Evolutionary conservation across 2,329 filamentous ascomycete genomes (phyloP).

Genomic region (Aspergillus niger): DNA sequence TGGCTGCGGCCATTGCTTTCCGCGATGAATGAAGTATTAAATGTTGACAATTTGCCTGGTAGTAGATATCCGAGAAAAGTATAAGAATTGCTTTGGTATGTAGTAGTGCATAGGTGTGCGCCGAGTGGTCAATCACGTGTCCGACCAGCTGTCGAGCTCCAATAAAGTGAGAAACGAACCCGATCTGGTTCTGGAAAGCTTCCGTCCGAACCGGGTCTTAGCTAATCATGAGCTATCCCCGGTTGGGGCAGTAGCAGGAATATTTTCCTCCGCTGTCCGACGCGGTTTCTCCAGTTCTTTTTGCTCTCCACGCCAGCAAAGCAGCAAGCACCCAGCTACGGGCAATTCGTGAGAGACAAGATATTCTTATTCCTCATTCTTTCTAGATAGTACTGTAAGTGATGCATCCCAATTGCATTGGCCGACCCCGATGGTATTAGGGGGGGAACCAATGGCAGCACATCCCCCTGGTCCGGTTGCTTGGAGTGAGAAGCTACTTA

Average conservation of each 20-base stretch:
- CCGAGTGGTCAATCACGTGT: background rate
- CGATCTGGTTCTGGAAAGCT: background rate
- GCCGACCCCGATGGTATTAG: background rate
- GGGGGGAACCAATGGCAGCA: background rate
- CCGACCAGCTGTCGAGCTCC: background rate
- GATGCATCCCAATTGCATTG: background rate
- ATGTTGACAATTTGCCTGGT: too few species aligned
- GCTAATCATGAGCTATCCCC: conserved; percentile 7
- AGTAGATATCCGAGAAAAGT: too few species aligned
- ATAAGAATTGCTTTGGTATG: background rate
- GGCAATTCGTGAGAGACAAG: background rate
- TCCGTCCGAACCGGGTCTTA: conserved; percentile 6
- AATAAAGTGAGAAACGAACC: too few species aligned
- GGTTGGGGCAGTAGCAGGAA: conserved; percentile 8
- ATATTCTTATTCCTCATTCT: background rate
- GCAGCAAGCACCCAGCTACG: background rate
- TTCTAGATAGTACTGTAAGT: conserved; percentile 6
- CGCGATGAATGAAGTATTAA: background rate
- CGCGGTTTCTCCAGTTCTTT: conserved; percentile 7
- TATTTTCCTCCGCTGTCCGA: conserved; percentile 11
- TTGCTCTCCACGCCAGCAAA: conserved; percentile 12
- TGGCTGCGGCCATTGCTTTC: background rate
- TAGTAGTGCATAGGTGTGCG: background rate
- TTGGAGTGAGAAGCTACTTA: background rate
- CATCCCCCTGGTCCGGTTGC: background rate